Evolutionary conservation across 2,329 filamentous ascomycete species (phyloP), one percentile per base, ranked within the genome.

Genomic region (Penicillium sp.): DNA sequence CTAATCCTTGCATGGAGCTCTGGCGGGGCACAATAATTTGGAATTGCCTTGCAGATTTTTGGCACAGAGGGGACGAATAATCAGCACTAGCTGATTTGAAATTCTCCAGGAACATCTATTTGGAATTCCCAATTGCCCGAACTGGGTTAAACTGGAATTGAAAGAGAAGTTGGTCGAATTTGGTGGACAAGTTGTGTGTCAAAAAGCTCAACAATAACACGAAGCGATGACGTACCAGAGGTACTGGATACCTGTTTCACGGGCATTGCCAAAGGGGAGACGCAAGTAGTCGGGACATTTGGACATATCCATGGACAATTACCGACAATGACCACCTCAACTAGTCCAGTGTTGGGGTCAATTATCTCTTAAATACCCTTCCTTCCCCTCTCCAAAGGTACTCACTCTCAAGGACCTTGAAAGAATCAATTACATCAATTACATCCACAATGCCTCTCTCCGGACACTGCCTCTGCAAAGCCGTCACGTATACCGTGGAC

Each of bases 381-480:
- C 27, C 7, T 0, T 6, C 29, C 35, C 50, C 50, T 23, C 48
- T 19, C 55, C 61, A 17, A 53, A 58, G 61, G 61, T 63, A 54
- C 59, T 31, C 59, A 62, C 10, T 19, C n/a, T 15, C 68, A 65
- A 71, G 68, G 66, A 71, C 60, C 60, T 51, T 54, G 45, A n/a
- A 50, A 58, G 56, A 50, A 58, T 56, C 57, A 62, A 61, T 8
- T 41, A 9, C 25, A 29, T 37, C 51, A 33, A 33, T 33, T 33
- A 15, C 12, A 6, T 33, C 12, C 77, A 84, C 62, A 61, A 89
- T 89, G 86, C 78, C 81, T 83, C 80, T 89, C 71, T 81, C 82
- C 54, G 86, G 86, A 74, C 86, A 89, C 81, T 89, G 86, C 73
- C 85, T 89, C 63, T 89, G 86, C 82, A 86, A 86, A 73, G 82